Percentiles rank a stretch among this genome's conserved stretches.
phyloP scores from a whole-genome alignment of 108 stramenopile genomes.

The Fragilaria crotonensis region DNA sequence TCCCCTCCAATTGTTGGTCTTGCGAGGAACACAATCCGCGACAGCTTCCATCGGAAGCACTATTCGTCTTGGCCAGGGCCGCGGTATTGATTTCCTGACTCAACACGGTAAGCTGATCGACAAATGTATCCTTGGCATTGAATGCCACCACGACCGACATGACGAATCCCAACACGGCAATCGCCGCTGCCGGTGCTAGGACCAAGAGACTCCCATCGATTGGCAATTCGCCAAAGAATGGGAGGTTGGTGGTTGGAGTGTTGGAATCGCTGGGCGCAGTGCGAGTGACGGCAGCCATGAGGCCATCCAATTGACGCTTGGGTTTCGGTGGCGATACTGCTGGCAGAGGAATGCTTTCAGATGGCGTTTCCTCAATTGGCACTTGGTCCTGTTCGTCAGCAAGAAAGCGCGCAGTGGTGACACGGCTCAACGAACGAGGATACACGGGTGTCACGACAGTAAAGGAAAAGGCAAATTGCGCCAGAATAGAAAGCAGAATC shows the following conservation, averaged over 20 bases:
- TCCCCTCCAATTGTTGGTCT: slow-evolving; percentile 36
- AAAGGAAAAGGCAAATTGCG: too few species aligned
- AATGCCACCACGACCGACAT: slow-evolving; percentile 48
- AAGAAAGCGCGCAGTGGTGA: too few species aligned
- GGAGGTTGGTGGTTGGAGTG: slow-evolving; percentile 31
- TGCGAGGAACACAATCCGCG: slow-evolving; percentile 60
- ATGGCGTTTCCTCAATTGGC: too few species aligned
- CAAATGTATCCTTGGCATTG: slow-evolving; percentile 43
- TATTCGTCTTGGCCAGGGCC: slow-evolving; percentile 27
- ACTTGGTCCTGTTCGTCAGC: too few species aligned
- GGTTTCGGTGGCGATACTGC: too few species aligned
- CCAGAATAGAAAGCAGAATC: too few species aligned
- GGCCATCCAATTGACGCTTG: slow-evolving; percentile 42
- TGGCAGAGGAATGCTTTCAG: too few species aligned
- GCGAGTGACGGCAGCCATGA: slow-evolving; percentile 57
- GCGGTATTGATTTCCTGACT: slow-evolving; percentile 25
- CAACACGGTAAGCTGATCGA: slow-evolving; percentile 6
- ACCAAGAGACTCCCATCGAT: slow-evolving; percentile 54
- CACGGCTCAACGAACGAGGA: too few species aligned
- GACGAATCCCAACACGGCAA: slow-evolving; percentile 57
- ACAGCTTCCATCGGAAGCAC: slow-evolving; percentile 35
- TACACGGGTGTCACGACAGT: too few species aligned
- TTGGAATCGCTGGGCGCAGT: slow-evolving; percentile 28
- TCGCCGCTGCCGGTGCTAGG: slow-evolving; percentile 52
- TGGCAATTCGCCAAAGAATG: slow-evolving; percentile 65